Percentiles rank a stretch among this genome's conserved stretches.
Conservation (phyloP, 106 monocot genomes). For the Platanthera guangdongensis region DNA sequence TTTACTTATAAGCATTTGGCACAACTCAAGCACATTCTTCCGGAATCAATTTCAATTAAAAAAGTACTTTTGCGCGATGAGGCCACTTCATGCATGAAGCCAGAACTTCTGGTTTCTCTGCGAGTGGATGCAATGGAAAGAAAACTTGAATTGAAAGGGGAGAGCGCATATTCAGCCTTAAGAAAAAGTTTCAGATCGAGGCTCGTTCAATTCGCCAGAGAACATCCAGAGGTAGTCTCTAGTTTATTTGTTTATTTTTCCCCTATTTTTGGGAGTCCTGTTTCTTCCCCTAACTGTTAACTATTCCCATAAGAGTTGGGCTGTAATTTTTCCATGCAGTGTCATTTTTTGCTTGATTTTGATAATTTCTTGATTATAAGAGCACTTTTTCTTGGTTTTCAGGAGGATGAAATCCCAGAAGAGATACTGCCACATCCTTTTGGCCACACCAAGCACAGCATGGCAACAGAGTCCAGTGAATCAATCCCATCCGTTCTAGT, state of each 20-base stretch:
- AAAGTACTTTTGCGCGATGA: conserved; percentile 57
- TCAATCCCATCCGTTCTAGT: neutral
- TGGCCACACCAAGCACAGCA: conserved; percentile 13
- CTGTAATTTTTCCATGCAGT: neutral
- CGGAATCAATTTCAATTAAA: conserved; percentile 51
- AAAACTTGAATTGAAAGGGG: conserved; percentile 17
- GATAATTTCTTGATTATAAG: neutral
- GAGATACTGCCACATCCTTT: conserved; percentile 51
- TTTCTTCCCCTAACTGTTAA: neutral
- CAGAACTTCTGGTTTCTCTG: conserved; percentile 46
- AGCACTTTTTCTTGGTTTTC: conserved; percentile 2
- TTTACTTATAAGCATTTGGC: conserved; percentile 55
- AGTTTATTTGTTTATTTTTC: neutral
- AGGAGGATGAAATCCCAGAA: conserved; percentile 67
- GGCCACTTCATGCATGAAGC: conserved; percentile 52
- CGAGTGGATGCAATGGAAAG: conserved; percentile 22
- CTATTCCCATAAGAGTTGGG: too few species aligned
- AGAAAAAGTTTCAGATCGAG: conserved; percentile 47
- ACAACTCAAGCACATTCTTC: conserved; percentile 46
- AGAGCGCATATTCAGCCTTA: conserved; percentile 29
- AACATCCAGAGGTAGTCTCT: neutral
- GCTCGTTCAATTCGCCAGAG: conserved; percentile 5
- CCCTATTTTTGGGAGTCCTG: neutral
- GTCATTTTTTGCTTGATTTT: neutral
- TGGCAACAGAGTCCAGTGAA: neutral